Conservation (phyloP, 768 basidiomycete species). For the Multifurca ochricompacta region DNA sequence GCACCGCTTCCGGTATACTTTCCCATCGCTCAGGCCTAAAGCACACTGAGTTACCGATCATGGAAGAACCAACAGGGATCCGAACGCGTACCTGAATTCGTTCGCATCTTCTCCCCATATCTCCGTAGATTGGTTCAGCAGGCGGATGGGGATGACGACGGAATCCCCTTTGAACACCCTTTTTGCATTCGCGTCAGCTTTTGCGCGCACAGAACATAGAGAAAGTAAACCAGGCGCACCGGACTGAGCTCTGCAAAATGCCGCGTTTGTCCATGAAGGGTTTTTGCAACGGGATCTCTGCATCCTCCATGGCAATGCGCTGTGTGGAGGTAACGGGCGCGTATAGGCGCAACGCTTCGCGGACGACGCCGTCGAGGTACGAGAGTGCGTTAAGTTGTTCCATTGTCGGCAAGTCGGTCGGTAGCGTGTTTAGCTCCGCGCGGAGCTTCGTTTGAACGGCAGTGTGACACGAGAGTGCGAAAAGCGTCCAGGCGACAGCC, state of each 20-base stretch:
- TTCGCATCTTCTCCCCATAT: slow-evolving; percentile 31
- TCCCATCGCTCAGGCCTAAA: slow-evolving; percentile 22
- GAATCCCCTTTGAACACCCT: slow-evolving; percentile 19
- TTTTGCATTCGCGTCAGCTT: not conserved
- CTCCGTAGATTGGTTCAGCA: slow-evolving; percentile 24
- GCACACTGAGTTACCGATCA: not conserved
- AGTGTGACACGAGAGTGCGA: slow-evolving; percentile 26
- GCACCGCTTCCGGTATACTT: slow-evolving; percentile 7
- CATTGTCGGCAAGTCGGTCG: slow-evolving; percentile 22
- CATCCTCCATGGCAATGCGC: slow-evolving; percentile 25
- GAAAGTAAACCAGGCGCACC: slow-evolving; percentile 11
- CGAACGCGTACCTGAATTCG: slow-evolving; percentile 22
- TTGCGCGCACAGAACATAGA: too few species aligned
- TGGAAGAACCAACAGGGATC: not conserved
- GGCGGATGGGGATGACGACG: slow-evolving; percentile 23
- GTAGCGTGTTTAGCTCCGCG: slow-evolving; percentile 26
- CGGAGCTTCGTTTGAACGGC: slow-evolving; percentile 30
- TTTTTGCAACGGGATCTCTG: slow-evolving; percentile 26
- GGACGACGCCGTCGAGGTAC: slow-evolving; percentile 29
- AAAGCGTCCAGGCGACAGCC: slow-evolving; percentile 31
- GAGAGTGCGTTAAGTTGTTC: slow-evolving; percentile 28
- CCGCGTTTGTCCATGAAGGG: slow-evolving; percentile 22
- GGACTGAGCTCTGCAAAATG: slow-evolving; percentile 1
- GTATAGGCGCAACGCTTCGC: slow-evolving; percentile 26
- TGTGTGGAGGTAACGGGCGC: slow-evolving; percentile 23